phyloP scores from a whole-genome alignment of 352 stramenopile species.

The Phytophthora cryptogea region DNA sequence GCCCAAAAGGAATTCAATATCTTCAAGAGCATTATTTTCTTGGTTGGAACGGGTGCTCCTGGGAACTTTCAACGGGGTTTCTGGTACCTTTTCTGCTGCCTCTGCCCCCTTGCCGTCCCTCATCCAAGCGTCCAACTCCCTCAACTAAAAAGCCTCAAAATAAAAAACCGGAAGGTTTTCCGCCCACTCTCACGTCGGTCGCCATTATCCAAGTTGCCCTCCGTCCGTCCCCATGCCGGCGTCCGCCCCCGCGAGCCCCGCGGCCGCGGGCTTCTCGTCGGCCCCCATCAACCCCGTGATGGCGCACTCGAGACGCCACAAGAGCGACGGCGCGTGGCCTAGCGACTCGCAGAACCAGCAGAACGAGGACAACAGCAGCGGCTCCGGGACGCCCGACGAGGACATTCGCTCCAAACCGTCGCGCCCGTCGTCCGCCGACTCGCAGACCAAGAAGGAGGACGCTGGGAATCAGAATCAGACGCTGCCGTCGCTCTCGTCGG shows the following conservation, averaged over 20 bases:
- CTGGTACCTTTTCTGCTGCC: no score
- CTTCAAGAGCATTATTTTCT: no score
- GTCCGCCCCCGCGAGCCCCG: constrained; percentile 9
- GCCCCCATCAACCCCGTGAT: constrained; percentile 39
- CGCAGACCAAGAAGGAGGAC: constrained; percentile 17
- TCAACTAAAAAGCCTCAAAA: background rate
- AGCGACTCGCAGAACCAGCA: constrained; percentile 14
- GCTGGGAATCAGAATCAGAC: constrained; percentile 3
- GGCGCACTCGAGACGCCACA: constrained; percentile 24
- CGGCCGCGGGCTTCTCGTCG: constrained; percentile 41
- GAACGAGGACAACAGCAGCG: constrained; percentile 20
- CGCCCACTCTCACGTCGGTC: background rate
- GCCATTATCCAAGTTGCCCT: background rate
- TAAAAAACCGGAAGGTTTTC: constrained; percentile 9
- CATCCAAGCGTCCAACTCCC: background rate
- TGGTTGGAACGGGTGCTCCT: no score
- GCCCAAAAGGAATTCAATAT: no score
- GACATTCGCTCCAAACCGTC: constrained; percentile 30
- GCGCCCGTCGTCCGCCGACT: constrained; percentile 7
- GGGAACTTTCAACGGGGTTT: no score
- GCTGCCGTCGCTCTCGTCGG: constrained; percentile 53
- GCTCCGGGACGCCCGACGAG: constrained; percentile 35
- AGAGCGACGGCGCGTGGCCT: constrained; percentile 27
- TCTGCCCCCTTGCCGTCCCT: background rate
- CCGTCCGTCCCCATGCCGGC: background rate